Conservation (phyloP, 2,329 filamentous ascomycete species). For the Cladorrhinum sp. region DNA sequence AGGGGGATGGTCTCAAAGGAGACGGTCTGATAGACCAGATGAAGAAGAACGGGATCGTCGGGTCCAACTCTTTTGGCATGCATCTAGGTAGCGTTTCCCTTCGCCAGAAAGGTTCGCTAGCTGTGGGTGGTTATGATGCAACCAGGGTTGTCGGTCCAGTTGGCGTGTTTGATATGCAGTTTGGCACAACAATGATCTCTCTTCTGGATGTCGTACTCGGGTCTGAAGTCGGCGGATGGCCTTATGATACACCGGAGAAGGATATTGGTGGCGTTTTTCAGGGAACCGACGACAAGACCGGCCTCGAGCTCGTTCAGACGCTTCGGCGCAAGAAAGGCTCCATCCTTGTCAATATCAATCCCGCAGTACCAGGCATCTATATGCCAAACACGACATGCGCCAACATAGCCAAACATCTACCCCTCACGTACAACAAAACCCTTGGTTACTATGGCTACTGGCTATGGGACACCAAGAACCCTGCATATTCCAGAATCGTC, state of each 20-base stretch:
- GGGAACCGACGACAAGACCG: conserved; percentile 1
- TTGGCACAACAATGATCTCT: conserved; percentile 18
- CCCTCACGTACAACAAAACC: conserved; percentile 35
- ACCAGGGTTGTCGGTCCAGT: conserved; percentile 30
- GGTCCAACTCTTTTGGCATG: conserved; percentile 32
- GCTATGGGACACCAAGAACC: conserved; percentile 38
- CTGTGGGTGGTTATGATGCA: conserved; percentile 37
- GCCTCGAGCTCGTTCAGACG: not conserved
- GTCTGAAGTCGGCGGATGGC: conserved; percentile 23
- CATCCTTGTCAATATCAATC: conserved; percentile 22
- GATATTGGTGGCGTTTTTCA: conserved; percentile 12
- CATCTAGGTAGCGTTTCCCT: conserved; percentile 35
- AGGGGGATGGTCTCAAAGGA: not conserved
- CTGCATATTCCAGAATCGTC: conserved; percentile 37
- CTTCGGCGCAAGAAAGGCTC: conserved; percentile 16
- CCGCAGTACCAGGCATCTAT: conserved; percentile 37
- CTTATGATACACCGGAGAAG: conserved; percentile 13
- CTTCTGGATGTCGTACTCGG: conserved; percentile 25
- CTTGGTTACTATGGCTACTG: conserved; percentile 34
- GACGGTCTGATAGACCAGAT: conserved; percentile 20
- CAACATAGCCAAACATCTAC: conserved; percentile 36
- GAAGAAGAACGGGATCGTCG: conserved; percentile 17
- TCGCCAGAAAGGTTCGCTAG: conserved; percentile 29
- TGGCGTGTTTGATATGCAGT: conserved; percentile 23
- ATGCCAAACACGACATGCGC: conserved; percentile 40